phyloP scores from a whole-genome alignment of 306 rosid species.

The Malus orientalis region DNA sequence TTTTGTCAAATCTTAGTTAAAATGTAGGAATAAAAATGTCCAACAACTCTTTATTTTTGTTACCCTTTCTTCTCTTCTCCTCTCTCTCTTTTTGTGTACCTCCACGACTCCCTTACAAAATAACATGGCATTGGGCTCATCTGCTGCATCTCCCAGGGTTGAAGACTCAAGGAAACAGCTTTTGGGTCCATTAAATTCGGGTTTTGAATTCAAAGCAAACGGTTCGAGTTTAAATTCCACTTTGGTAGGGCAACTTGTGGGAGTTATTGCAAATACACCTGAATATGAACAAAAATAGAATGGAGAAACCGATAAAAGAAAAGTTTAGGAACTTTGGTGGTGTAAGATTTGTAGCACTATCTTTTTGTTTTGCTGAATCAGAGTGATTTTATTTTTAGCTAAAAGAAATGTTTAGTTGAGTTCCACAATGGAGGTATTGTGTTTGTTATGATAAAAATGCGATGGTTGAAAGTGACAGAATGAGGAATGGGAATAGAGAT shows the following conservation, averaged over 20 bases:
- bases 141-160: conserved; percentile 14
- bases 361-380: conserved; percentile 6
- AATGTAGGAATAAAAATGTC: no score
- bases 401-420: background rate
- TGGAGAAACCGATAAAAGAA: background rate
- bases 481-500: conserved; percentile 79
- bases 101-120: no score
- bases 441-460: conserved; percentile 1
- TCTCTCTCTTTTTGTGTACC: no score
- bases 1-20: no score
- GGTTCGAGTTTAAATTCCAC: conserved; percentile 1
- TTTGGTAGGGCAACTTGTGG: conserved; percentile 20
- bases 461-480: conserved; percentile 73
- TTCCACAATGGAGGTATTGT: background rate
- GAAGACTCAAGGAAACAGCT: conserved; percentile 14
- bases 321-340: background rate
- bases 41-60: no score
- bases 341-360: conserved; percentile 3
- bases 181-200: background rate
- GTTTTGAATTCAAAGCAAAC: conserved; percentile 2
- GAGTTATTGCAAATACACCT: conserved; percentile 24
- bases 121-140: conserved; percentile 33
- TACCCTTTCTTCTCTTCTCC: no score
- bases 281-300: conserved; percentile 21
- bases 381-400: background rate